Evolutionary conservation across 257 asterid species (phyloP).

Genomic region (Marsdenia floribunda): DNA sequence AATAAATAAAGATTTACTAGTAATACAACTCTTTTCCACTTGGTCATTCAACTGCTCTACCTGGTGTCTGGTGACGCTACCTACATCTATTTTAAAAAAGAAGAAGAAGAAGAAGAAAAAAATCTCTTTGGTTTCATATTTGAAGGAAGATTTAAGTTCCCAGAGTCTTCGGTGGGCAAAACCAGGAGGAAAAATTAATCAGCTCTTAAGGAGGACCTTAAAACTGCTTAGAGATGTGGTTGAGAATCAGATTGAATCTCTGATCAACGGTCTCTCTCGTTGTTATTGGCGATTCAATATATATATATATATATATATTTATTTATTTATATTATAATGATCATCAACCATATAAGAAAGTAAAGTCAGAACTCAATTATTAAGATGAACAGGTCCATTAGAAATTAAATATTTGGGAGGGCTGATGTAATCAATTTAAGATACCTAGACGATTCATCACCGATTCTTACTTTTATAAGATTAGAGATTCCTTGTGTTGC

Average conservation of each 20-base stretch:
- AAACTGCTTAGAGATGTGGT: neutral
- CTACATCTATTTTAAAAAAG: too few relatives aligned
- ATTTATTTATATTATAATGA: neutral
- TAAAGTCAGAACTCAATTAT: slow-evolving; percentile 1
- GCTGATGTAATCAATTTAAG: slow-evolving; percentile 7
- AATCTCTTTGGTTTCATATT: neutral
- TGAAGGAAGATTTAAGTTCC: neutral
- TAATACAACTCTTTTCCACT: too few relatives aligned
- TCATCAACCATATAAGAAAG: neutral
- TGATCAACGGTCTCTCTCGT: neutral
- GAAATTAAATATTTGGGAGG: too few relatives aligned
- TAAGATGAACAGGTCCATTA: neutral
- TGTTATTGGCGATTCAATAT: neutral
- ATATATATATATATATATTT: neutral
- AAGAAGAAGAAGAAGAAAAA: too few relatives aligned
- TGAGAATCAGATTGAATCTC: neutral
- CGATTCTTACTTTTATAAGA: neutral
- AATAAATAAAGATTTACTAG: too few relatives aligned
- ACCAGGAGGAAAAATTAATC: neutral
- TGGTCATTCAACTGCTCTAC: too few relatives aligned
- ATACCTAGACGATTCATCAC: slow-evolving; percentile 1
- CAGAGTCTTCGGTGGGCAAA: neutral
- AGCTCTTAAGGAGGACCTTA: neutral
- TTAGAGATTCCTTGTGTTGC: neutral
- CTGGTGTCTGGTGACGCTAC: too few relatives aligned